Percentiles rank a stretch among this genome's conserved stretches.
Conservation (phyloP, 805 yeast genomes). For the Candida mattraensis region DNA sequence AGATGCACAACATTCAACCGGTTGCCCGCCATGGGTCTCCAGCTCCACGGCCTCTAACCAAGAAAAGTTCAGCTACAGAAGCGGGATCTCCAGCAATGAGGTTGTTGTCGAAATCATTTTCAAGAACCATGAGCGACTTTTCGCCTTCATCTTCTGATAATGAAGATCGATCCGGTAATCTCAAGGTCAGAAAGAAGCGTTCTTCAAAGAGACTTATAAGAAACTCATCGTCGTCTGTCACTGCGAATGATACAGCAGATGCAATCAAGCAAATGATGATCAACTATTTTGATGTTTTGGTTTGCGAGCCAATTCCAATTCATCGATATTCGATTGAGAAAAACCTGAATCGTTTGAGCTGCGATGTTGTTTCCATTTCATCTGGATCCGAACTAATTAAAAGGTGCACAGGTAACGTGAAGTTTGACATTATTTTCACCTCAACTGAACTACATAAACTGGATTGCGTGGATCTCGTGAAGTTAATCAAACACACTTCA, state of each 20-base stretch:
- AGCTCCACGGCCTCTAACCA: slow-evolving; percentile 12
- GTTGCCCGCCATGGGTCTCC: slow-evolving; percentile 18
- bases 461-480: slow-evolving; percentile 74
- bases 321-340: slow-evolving; percentile 66
- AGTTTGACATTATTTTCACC: slow-evolving; percentile 80
- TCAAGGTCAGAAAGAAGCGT: slow-evolving; percentile 54
- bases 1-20: no score
- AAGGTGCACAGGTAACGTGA: slow-evolving; percentile 77
- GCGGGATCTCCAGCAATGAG: slow-evolving; percentile 27
- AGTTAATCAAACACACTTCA: slow-evolving; percentile 70
- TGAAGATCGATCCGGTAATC: slow-evolving; percentile 57
- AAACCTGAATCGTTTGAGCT: slow-evolving; percentile 67
- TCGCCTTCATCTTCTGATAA: slow-evolving; percentile 68
- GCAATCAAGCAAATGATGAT: slow-evolving; percentile 21
- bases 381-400: slow-evolving; percentile 83
- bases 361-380: slow-evolving; percentile 73
- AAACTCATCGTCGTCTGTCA: slow-evolving; percentile 24
- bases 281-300: slow-evolving; percentile 57
- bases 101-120: slow-evolving; percentile 24
- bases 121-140: slow-evolving; percentile 29
- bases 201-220: slow-evolving; percentile 40
- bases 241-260: slow-evolving; percentile 19
- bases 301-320: slow-evolving; percentile 87
- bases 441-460: slow-evolving; percentile 68
- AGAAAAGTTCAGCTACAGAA: slow-evolving; percentile 10